Evolutionary conservation across 805 yeast species (phyloP).

Genomic region (Metschnikowia colocasiae): DNA sequence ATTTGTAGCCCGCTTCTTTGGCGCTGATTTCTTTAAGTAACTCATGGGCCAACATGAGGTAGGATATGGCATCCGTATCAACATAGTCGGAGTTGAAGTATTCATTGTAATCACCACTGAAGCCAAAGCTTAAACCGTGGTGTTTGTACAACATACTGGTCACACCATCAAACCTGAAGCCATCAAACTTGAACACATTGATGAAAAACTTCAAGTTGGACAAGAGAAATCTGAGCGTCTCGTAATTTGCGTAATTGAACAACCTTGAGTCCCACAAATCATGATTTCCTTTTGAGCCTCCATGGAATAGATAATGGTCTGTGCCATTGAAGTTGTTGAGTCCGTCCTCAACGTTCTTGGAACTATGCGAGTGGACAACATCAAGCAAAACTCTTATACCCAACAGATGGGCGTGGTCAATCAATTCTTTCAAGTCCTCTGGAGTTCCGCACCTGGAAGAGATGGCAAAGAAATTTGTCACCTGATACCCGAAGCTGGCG

Average conservation of each 20-base stretch:
- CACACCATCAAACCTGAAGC: constrained; percentile 95
- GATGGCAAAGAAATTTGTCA: constrained; percentile 86
- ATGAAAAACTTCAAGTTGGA: constrained; percentile 81
- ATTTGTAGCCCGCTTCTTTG: constrained; percentile 33
- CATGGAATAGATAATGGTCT: constrained; percentile 90
- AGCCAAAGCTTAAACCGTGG: constrained; percentile 89
- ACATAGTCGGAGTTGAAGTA: constrained; percentile 76
- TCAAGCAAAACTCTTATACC: constrained; percentile 86
- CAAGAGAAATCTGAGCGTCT: constrained; percentile 80
- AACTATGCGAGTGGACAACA: constrained; percentile 94
- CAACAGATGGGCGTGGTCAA: constrained; percentile 86
- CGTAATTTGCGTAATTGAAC: constrained; percentile 88
- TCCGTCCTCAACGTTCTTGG: constrained; percentile 92
- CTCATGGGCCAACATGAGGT: constrained; percentile 87
- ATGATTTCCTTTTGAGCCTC: constrained; percentile 85
- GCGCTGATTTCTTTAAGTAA: constrained; percentile 55
- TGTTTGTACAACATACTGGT: constrained; percentile 89
- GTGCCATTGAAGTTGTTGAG: constrained; percentile 91
- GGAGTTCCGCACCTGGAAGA: constrained; percentile 94
- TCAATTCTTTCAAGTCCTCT: constrained; percentile 84
- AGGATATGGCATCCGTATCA: constrained; percentile 82
- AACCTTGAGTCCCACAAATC: constrained; percentile 95
- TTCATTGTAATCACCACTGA: constrained; percentile 90
- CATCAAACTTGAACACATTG: constrained; percentile 85
- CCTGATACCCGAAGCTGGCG: constrained; percentile 97